Evolutionary conservation across 306 rosid species (phyloP).

Genomic region (Sesbania bispinosa): DNA sequence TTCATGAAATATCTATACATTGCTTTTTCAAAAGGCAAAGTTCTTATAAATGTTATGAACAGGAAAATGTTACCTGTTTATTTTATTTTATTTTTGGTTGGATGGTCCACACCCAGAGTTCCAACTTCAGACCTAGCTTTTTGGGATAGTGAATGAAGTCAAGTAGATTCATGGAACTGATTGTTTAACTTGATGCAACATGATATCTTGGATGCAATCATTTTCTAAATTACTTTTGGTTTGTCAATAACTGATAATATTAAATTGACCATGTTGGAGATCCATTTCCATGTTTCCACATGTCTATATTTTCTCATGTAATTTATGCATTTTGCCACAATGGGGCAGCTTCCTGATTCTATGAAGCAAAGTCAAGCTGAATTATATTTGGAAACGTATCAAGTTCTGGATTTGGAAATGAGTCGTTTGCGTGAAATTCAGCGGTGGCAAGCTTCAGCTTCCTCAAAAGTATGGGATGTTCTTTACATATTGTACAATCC

Average conservation of each 20-base stretch:
- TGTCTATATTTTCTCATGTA: not conserved
- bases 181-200: constrained; percentile 11
- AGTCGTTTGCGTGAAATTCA: constrained; percentile 97
- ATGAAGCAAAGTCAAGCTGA: constrained; percentile 99
- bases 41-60: not conserved
- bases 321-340: constrained; percentile 11
- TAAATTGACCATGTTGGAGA: not conserved
- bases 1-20: not conserved
- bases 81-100: not conserved
- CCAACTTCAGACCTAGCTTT: not conserved
- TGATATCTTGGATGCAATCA: not conserved
- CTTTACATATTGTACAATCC: not conserved
- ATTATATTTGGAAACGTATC: constrained; percentile 91
- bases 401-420: constrained; percentile 99
- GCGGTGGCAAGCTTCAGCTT: constrained; percentile 95
- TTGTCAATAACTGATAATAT: constrained; percentile 16
- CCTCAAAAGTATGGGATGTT: constrained; percentile 58
- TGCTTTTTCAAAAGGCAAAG: not conserved
- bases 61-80: not conserved
- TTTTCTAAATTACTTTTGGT: constrained; percentile 5
- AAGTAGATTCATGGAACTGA: not conserved
- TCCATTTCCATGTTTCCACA: constrained; percentile 13
- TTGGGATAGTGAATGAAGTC: constrained; percentile 13
- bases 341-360: constrained; percentile 89
- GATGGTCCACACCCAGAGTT: constrained; percentile 7